Base-by-base conservation (phyloP, 257 asterid species). In the Verbena officinalis region DNA sequence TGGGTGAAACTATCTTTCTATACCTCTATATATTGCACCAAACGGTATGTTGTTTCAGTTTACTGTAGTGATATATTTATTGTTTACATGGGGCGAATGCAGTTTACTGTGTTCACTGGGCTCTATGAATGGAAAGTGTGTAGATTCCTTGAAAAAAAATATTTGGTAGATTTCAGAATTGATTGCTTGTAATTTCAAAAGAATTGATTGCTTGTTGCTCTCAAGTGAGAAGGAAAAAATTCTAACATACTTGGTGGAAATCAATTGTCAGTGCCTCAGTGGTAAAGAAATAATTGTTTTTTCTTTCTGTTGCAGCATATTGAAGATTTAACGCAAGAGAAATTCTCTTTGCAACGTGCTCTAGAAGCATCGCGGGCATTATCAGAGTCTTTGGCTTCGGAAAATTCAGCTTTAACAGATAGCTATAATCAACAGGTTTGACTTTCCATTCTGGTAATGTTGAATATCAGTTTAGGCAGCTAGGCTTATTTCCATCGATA, bases 311-410 rank as follows among this genome's bases (percentile, higher is more conserved):
- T 55, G 77, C 92, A 94, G 99, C 96, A 94, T 76, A 94, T 94
- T 67, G 99, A 90, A 79, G 97, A 94, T 80, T 82, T 94, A 73
- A 94, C 97, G 3, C 96, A 84, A 79, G 99, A 94, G 61, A 94
- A 90, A 73, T 94, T 94, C 74, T 84, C 99, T 23, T 71, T 94
- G 82, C 99, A 90, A 86, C 95, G 96, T 39, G 90, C 96, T 69
- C 95, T 90, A 64, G 99, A 90, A 72, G 90, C 97, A 71, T 86
- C 99, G 36, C 89, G 87, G 60, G 74, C 94, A 71, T 71, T 94
- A 59, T 77, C 96, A 8, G 99, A 88, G 80, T 86, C 97, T 55
- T 73, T 94, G 76, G 98, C 99, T 75, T 76, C 99, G 65, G 98
- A 90, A 86, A 94, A 94, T 86, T 88, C 98, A 22, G 73, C 96